These are phyloP conservation scores for Pulveroboletus frians DNA, from an alignment of 768 basidiomycete genomes.

Conservation along the genomic window DNA sequence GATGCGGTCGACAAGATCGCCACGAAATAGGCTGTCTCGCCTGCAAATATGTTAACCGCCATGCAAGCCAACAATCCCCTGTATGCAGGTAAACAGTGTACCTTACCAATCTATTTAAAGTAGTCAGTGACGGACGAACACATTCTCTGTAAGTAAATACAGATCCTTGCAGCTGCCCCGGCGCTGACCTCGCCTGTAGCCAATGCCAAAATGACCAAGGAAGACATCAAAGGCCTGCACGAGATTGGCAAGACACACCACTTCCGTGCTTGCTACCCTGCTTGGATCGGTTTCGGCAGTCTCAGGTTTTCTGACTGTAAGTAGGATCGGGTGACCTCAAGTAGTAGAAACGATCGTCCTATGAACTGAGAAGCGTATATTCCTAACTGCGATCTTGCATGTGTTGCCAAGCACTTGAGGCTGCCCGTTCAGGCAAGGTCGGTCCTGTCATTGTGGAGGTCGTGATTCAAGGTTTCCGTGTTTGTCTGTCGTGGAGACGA, in stretches of 20 bases:
- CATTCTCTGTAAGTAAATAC: constrained; percentile 42
- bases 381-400: not conserved
- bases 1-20: constrained; percentile 58
- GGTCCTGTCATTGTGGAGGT: not conserved
- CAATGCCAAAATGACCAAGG: constrained; percentile 54
- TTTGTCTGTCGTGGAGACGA: not conserved
- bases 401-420: not conserved
- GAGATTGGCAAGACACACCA: constrained; percentile 55
- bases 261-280: constrained; percentile 62
- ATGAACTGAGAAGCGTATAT: not conserved
- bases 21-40: constrained; percentile 49
- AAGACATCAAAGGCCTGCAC: constrained; percentile 58
- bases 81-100: constrained; percentile 39
- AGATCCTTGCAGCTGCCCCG: not conserved
- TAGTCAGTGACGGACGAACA: constrained; percentile 72
- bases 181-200: constrained; percentile 28
- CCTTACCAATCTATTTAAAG: constrained; percentile 28
- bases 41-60: constrained; percentile 66
- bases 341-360: not conserved
- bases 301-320: constrained; percentile 59
- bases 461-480: not conserved
- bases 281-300: constrained; percentile 57
- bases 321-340: constrained; percentile 10
- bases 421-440: constrained; percentile 11
- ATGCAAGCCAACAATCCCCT: constrained; percentile 65